Evolutionary conservation across 2,329 filamentous ascomycete genomes (phyloP), one percentile per base, ranked within the genome.

Genomic region (Scedosporium minutisporum): DNA sequence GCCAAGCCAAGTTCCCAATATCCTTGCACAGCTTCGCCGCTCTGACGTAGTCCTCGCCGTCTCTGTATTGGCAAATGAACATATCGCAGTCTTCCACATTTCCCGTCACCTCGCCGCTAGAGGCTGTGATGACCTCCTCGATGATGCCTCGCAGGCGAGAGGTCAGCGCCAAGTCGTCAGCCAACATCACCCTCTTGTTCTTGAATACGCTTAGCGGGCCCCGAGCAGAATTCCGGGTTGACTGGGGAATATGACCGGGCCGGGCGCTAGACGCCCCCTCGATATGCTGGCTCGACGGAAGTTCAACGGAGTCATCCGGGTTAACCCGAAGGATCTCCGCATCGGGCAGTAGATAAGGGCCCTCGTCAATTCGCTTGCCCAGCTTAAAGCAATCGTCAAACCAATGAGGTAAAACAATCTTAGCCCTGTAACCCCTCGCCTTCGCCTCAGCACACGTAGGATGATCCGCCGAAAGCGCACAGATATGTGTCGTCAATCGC

Each of bases 351-450:
- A 85, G 77, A 71, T 99, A 99, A 0, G 95, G 95, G 6, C 80
- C 78, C 72, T 99, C 95, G 68, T 91, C 89, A 68, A 99, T 97
- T 64, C 90, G 87, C 74, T 91, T 93, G 59, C 93, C 93, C 29
- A 99, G 84, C 74, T 90, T 95, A 67, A 99, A 84, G 75, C 95
- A 99, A 72, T 97, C 93, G 68, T 97, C 93, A 71, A 99, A 97
- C 91, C 95, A 97, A 71, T 97, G 95, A 44, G 95, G 95, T 61
- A 99, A 80, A 18, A 99, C 90, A 64, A 97, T 88, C 74, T 91
- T 93, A 73, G 86, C 86, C 62, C 85, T 86, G 62, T 90, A 78
- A 2, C 82, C 82, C 73, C 87, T 96, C 7, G 81, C 77, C 53
- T 79, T 66, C 0, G 87, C 88, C 62, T 84, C 72, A 65, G 81